phyloP scores from a whole-genome alignment of 2,329 filamentous ascomycete species.

The Exophiala sp. region DNA sequence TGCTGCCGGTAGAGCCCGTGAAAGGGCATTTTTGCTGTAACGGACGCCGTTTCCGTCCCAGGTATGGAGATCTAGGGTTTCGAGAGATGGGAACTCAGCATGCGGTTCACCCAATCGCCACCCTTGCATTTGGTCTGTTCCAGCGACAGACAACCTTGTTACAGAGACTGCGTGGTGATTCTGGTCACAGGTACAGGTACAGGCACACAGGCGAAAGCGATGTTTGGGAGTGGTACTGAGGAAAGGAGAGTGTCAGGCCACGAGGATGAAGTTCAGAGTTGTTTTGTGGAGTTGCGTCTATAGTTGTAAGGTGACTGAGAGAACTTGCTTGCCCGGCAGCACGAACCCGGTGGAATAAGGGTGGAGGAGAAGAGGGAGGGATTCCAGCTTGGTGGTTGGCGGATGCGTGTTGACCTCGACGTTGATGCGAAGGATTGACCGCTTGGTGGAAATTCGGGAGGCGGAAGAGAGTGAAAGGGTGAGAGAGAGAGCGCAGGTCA shows the following conservation, averaged over 20 bases:
- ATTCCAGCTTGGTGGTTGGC: neutral
- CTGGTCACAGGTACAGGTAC: slow-evolving; percentile 81
- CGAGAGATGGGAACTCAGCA: neutral
- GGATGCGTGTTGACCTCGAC: neutral
- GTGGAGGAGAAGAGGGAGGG: neutral
- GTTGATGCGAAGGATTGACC: neutral
- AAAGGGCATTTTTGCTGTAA: slow-evolving; percentile 22
- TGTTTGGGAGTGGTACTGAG: slow-evolving; percentile 14
- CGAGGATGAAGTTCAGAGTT: slow-evolving; percentile 13
- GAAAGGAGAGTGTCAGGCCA: slow-evolving; percentile 22
- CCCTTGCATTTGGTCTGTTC: neutral
- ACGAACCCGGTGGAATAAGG: neutral
- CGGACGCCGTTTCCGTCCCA: neutral
- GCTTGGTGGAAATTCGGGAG: neutral
- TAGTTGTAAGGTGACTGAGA: slow-evolving; percentile 19
- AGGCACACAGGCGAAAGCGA: no score
- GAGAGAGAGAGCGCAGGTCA: slow-evolving; percentile 18
- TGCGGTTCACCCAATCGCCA: neutral
- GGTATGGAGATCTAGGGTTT: neutral
- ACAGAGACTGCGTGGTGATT: slow-evolving; percentile 66
- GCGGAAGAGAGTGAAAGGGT: neutral
- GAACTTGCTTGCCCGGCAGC: neutral
- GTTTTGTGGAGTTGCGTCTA: slow-evolving; percentile 17
- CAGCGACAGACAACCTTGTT: no score
- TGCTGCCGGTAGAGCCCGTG: slow-evolving; percentile 14